Conservation (phyloP, 2,329 filamentous ascomycete genomes). For the Paraphoma chrysanthemicola region DNA sequence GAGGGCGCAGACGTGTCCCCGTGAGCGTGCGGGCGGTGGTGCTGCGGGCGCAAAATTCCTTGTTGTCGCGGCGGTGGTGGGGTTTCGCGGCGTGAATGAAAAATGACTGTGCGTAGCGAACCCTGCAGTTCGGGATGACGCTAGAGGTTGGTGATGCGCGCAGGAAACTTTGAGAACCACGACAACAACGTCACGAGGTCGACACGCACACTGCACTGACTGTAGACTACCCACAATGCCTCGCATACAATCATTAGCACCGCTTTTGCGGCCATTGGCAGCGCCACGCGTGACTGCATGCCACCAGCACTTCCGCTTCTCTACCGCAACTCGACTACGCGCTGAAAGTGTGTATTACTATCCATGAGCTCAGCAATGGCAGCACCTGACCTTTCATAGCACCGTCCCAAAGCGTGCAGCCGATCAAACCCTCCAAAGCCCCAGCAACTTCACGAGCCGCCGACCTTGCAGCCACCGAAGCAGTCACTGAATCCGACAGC, state of each 20-base stretch:
- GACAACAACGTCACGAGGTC: not conserved
- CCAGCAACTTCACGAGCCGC: constrained; percentile 33
- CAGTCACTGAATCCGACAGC: constrained; percentile 42
- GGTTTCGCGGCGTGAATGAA: constrained; percentile 19
- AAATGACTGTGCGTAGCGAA: constrained; percentile 48
- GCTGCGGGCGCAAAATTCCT: constrained; percentile 11
- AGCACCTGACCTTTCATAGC: constrained; percentile 8
- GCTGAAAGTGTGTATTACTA: constrained; percentile 31
- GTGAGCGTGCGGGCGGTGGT: constrained; percentile 8
- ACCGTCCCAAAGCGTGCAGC: constrained; percentile 36
- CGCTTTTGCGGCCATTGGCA: constrained; percentile 51
- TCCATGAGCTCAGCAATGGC: not conserved
- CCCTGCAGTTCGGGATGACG: constrained; percentile 32
- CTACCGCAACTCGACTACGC: constrained; percentile 36
- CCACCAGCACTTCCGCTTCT: constrained; percentile 52
- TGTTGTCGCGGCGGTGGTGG: constrained; percentile 19
- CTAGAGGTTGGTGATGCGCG: constrained; percentile 42
- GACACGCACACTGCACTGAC: not conserved
- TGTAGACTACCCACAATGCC: constrained; percentile 38
- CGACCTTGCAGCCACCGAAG: constrained; percentile 43
- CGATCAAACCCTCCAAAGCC: not conserved
- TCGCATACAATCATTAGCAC: constrained; percentile 41
- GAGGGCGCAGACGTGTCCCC: not conserved
- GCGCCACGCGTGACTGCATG: constrained; percentile 46
- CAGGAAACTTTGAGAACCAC: not conserved